Evolutionary conservation across 371 early-diverging fungal genomes (phyloP), one percentile per base, ranked within the genome.

Genomic region (Paramicrosporidium saccamoebae): DNA sequence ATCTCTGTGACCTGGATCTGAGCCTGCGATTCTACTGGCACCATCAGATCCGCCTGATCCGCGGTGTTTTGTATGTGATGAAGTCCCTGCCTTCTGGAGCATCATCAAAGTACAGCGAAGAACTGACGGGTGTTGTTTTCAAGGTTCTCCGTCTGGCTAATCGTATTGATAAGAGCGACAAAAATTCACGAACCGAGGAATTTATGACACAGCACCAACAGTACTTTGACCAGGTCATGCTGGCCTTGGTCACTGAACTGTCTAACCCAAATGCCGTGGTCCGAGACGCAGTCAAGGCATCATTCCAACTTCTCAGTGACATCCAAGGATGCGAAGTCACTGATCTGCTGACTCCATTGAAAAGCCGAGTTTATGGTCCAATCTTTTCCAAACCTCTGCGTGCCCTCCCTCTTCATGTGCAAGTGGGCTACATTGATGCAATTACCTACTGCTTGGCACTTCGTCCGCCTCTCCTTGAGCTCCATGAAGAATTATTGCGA

Each of bases 341-440:
- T 0, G 73, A 69, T 9, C 41, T 95, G 2, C 42, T 95, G 24
- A 50, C 52, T 4, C 82, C 77, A 0, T 68, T 68, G 0, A 50
- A 66, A 19, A 81, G 81, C 24, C 55, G 71, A 1, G 47, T 95
- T 6, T 50, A 88, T n/a, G 50, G 48, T 1, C 84, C 88, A 1
- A 95, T 95, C 23, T 92, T 88, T 44, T 60, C 79, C 15, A 88
- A 88, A 36, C 94, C 94, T 2, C 42, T 95, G 27, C 69, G 94
- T 4, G 82, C 90, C 0, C 48, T 92, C 10, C 82, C 92, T 0
- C 68, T 78, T 44, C 59, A 73, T 16, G 72, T 82, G 67, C 92
- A 88, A 41, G 90, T 95, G 12, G 96, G 92, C 5, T 62, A 82
- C 33, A 84, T 84, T 29, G 94, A 92, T 32, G 92, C 92, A 9